Evolutionary conservation across 2,329 filamentous ascomycete species (phyloP), one percentile per base, ranked within the genome.

Genomic region (Ophiocordyceps camponoti-saundersi): DNA sequence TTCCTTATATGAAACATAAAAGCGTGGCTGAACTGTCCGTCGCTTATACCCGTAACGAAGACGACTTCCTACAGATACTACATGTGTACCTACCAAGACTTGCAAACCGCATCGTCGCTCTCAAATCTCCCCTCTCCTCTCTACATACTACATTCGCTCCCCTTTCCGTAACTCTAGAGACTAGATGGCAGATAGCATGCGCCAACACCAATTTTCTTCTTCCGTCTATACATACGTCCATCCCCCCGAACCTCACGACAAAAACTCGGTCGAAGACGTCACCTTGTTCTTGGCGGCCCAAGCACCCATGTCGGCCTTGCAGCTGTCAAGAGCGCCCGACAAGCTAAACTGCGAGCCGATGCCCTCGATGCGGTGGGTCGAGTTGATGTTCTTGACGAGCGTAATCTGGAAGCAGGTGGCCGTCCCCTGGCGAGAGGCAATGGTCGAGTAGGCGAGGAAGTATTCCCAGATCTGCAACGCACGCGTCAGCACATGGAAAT

Each of bases 351-450:
- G 85, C 44, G 72, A 76, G 43, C 69, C 58, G 53, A 93, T 73
- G 47, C 86, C 87, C 57, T 92, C 80, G 53, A 90, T 68, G 57
- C 87, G 82, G 70, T 94, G 87, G 32, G 80, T 87, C 42, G 84
- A 82, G 73, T 94, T 94, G 66, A 93, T 75, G 71, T 94, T 94
- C 81, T 94, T 94, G 65, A 92, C 84, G 51, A 89, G 68, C 30
- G 80, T 81, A 61, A 94, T 85, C 71, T 94, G 87, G 72, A 80
- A 94, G 75, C 87, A 93, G 41, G 85, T 89, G 46, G 87, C 87
- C 57, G 75, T 73, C 56, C 88, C 87, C 68, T 94, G 87, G 61
- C 88, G 81, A 42, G 86, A 87, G 63, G 78, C 76, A 62, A 94
- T 94, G 64, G 82, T 87, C 29, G 84, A 86, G 65, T 79, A 89